Evolutionary conservation across 305 asterid genomes (phyloP), one percentile per base, ranked within the genome.

Genomic region (Nicotiana rustica): DNA sequence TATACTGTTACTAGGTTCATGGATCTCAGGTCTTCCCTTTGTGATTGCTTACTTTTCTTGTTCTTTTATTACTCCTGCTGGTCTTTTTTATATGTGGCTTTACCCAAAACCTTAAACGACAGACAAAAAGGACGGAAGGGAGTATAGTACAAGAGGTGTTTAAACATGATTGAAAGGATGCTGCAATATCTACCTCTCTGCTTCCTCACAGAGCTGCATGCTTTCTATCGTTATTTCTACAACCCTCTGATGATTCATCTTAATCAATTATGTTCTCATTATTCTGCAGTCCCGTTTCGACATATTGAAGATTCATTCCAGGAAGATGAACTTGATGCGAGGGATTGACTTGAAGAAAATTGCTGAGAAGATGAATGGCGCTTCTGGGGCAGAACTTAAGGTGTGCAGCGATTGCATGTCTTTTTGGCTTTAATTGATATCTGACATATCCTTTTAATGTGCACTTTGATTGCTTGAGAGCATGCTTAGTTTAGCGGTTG

Each of bases 311-410:
- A 94, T 92, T 8, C 98, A 94, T 86, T 92, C 97, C 1, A 92
- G 98, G 90, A 94, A 78, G 82, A 92, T 94, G 97, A 94, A 94
- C 75, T 88, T 94, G 85, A 93, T 91, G 98, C 88, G 99, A 81
- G 99, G 97, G 81, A 95, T 95, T 73, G 98, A 95, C 87, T 88
- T 95, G 76, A 95, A 92, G 90, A 95, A 95, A 88, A 93, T 93
- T 79, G 97, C 98, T 57, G 98, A 88, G 89, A 95, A 95, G 86
- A 93, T 93, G 98, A 91, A 89, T 85, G 99, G 99, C 47, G 99
- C 99, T 77, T 95, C 99, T 14, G 98, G 99, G 57, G 99, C 98
- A 19, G 98, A 94, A 85, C 91, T 95, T 13, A 93, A 95, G 97
- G 99, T 94, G 85, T 35, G 87, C 31, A 19, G 56, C 12, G 66